phyloP scores from a whole-genome alignment of 192 early-diverging fungal species.

The Entomortierella beljakovae region DNA sequence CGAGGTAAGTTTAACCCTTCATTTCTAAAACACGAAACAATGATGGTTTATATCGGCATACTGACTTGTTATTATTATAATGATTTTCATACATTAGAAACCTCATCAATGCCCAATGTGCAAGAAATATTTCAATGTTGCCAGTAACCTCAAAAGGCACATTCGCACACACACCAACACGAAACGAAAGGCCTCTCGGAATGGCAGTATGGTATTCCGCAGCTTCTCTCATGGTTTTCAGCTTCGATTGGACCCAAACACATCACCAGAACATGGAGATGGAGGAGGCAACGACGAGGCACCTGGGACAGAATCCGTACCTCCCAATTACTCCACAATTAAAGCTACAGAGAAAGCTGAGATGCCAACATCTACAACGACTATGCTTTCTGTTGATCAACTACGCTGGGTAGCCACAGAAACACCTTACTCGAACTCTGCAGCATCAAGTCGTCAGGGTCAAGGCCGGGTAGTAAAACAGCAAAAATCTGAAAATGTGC shows the following conservation, averaged over 20 bases:
- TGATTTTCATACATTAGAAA: conserved; percentile 14
- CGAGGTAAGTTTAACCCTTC: no score
- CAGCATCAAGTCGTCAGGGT: background rate
- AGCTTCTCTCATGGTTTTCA: conserved; percentile 28
- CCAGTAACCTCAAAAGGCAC: conserved; percentile 46
- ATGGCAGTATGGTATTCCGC: conserved; percentile 30
- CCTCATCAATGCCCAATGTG: conserved; percentile 39
- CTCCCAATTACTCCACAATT: background rate
- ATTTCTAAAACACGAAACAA: no score
- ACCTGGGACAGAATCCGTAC: no score
- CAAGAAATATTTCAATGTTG: conserved; percentile 41
- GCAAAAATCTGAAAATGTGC: background rate
- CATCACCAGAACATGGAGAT: no score
- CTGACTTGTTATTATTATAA: background rate
- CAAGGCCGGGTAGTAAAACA: background rate
- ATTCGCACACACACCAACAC: conserved; percentile 32
- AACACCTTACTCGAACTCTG: conserved; percentile 2
- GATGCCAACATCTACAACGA: background rate
- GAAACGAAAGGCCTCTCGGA: conserved; percentile 18
- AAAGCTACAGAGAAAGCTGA: background rate
- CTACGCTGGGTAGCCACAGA: conserved; percentile 35
- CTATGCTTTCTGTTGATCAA: background rate
- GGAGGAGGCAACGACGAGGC: no score
- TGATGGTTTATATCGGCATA: background rate
- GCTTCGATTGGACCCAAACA: background rate